Conservation (phyloP, 73 alveolate species). For the Stentor coeruleus region DNA sequence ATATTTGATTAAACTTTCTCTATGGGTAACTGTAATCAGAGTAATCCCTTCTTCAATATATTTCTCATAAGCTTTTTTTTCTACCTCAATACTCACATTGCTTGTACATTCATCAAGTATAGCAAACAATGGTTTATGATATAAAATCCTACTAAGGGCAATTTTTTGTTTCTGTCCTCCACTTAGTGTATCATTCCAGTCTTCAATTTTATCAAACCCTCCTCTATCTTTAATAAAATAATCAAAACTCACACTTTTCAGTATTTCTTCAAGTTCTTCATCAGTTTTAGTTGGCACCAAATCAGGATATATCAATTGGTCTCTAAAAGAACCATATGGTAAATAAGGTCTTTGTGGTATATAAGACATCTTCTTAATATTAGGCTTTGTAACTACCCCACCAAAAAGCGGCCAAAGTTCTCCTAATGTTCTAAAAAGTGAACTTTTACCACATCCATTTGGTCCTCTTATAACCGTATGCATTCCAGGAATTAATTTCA, state of each 20-base stretch:
- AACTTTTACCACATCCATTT: slow-evolving; percentile 91
- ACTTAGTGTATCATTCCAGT: slow-evolving; percentile 85
- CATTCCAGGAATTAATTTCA: slow-evolving; percentile 71
- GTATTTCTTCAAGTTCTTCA: slow-evolving; percentile 54
- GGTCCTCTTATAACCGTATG: slow-evolving; percentile 86
- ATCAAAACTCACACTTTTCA: slow-evolving; percentile 65
- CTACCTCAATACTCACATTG: slow-evolving; percentile 82
- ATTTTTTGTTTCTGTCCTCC: slow-evolving; percentile 93
- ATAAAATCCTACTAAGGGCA: slow-evolving; percentile 91
- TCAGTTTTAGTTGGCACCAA: slow-evolving; percentile 27
- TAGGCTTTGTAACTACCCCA: slow-evolving; percentile 78
- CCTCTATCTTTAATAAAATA: slow-evolving; percentile 74
- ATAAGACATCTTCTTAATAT: slow-evolving; percentile 50
- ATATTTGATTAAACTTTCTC: slow-evolving; percentile 80
- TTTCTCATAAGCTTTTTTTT: slow-evolving; percentile 67
- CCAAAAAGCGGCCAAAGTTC: slow-evolving; percentile 90
- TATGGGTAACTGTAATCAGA: slow-evolving; percentile 83
- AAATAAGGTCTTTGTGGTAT: slow-evolving; percentile 72
- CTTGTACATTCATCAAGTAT: slow-evolving; percentile 91
- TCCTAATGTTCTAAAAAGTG: slow-evolving; percentile 87
- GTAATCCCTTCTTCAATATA: slow-evolving; percentile 74
- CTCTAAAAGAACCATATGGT: slow-evolving; percentile 58
- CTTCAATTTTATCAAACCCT: slow-evolving; percentile 60
- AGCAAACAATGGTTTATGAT: slow-evolving; percentile 87
- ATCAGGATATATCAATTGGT: slow-evolving; percentile 61